Conservation (phyloP, 2,329 filamentous ascomycete species). For the Claviceps sp. region DNA sequence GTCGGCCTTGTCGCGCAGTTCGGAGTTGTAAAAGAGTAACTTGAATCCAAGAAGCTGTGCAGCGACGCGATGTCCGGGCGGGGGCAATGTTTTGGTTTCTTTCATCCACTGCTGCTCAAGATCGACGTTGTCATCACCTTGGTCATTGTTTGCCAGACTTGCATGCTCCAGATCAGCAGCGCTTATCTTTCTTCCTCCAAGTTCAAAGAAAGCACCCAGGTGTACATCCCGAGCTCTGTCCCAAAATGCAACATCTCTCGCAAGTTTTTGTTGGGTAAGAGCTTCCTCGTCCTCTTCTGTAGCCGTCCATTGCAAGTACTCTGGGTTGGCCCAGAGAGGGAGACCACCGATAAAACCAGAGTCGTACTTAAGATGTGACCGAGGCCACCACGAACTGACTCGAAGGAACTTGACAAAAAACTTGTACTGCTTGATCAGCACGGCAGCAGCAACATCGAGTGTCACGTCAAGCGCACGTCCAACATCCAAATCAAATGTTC, state of each 20-base stretch:
- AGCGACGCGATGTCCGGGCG: conserved; percentile 76
- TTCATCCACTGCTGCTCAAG: conserved; percentile 63
- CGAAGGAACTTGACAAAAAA: conserved; percentile 92
- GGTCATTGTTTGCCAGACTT: conserved; percentile 23
- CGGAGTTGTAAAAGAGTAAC: conserved; percentile 82
- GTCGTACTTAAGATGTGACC: conserved; percentile 34
- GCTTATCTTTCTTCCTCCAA: conserved; percentile 58
- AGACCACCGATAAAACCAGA: conserved; percentile 45
- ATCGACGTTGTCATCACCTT: conserved; percentile 35
- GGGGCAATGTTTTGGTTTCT: conserved; percentile 68
- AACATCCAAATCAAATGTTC: conserved; percentile 93
- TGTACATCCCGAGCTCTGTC: conserved; percentile 60
- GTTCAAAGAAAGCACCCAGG: conserved; percentile 76
- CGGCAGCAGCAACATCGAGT: conserved; percentile 85
- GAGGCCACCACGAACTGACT: conserved; percentile 94
- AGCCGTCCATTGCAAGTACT: conserved; percentile 47
- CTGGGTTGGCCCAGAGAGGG: conserved; percentile 76
- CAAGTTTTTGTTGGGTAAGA: conserved; percentile 41
- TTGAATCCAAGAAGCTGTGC: conserved; percentile 96
- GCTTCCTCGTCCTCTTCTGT: conserved; percentile 55
- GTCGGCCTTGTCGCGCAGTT: conserved; percentile 61
- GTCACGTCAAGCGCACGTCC: conserved; percentile 90
- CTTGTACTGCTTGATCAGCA: conserved; percentile 80
- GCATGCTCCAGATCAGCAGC: conserved; percentile 39
- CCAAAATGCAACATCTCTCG: conserved; percentile 72